Percentiles rank a stretch among this genome's conserved stretches.
Evolutionary conservation across 345 rosid genomes (phyloP).

Genomic region (Dovyalis caffra): DNA sequence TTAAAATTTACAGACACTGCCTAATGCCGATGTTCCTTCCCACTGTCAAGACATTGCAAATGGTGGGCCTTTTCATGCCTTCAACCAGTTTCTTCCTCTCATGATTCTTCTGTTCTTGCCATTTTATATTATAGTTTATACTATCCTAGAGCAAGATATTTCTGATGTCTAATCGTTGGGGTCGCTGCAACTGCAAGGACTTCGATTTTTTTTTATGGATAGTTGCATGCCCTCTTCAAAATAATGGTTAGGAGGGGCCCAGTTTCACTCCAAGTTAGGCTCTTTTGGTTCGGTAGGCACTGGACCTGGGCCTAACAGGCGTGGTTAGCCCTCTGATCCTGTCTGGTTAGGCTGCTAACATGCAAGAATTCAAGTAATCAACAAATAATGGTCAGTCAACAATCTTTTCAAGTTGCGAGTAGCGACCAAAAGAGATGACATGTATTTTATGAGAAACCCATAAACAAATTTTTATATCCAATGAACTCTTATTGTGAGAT

Average conservation of each 20-base stretch:
- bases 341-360: neutral
- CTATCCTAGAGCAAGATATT: neutral
- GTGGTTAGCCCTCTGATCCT: neutral
- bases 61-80: neutral
- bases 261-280: neutral
- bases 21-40: neutral
- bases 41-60: neutral
- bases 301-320: neutral
- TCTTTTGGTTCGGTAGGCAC: constrained; percentile 3
- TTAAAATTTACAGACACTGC: neutral
- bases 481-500: no score
- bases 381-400: neutral
- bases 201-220: no score
- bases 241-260: neutral
- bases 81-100: neutral
- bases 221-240: neutral
- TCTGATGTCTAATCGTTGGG: neutral
- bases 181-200: neutral
- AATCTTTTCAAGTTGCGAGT: neutral
- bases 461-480: no score
- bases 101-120: neutral
- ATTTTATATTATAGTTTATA: neutral
- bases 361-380: neutral
- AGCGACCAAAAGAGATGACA: neutral
- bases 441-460: neutral